Base-by-base conservation (phyloP, 768 basidiomycete genomes). In the Suillus subluteus region DNA sequence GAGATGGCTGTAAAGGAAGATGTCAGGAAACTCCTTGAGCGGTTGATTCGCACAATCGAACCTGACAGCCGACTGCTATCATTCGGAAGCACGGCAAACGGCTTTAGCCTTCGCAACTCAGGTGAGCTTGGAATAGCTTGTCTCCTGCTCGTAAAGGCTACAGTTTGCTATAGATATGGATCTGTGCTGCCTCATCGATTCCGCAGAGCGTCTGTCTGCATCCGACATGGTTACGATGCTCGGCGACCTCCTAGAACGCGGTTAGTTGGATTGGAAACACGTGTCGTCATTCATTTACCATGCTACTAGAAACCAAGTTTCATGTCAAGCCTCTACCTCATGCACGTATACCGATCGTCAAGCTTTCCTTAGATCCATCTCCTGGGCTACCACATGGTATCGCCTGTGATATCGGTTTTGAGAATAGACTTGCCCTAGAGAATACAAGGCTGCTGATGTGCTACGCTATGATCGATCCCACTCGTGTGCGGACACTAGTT, bases 331-430 rank as follows among this genome's bases (percentile, higher is more conserved):
- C 95, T 13, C 83, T 99, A 30, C 96, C 97, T 12, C 92, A 96
- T 80, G 97, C 97, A 13, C 91, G 97, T 73, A 98, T 99, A 83
- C 97, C 97, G 41, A 99, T 99, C 75, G 95, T 99, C 74, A 99
- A 99, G 82, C 85, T 99, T 63, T 95, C 93, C 30, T 86, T 99
- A 32, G 91, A 94, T 75, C 93, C 94, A 21, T 92, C 93, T 3
- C 89, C 89, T 13, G 88, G 90, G 6, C 82, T 95, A 16, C 91
- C 91, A 11, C 85, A 88, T 62, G 96, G 96, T 65, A 97, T 99
- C 72, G 93, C 96, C 8, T 98, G 97, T 76, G 97, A 99, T 77
- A 99, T 99, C 70, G 97, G 97, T 21, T 99, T 99, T 72, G 97
- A 98, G 82, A 99, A 99, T 79, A 87, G 96, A 73, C 84, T 99